These are phyloP conservation scores for Fusarium nygamai DNA, from an alignment of 2,329 filamentous ascomycete species.

Conservation along the genomic window DNA sequence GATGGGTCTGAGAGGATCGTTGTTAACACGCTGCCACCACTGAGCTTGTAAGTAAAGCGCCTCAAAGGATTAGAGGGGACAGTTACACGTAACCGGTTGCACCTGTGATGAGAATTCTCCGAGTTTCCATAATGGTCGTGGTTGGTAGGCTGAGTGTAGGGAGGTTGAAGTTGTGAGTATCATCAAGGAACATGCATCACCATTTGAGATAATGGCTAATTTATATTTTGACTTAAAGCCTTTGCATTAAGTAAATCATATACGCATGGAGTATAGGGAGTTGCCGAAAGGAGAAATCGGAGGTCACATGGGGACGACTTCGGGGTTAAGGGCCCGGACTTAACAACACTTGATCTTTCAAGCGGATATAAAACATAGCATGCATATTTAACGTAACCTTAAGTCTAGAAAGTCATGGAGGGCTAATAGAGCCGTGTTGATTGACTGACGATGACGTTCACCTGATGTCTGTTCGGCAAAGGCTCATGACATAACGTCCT, in stretches of 20 bases:
- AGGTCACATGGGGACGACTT: background rate
- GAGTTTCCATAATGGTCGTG: background rate
- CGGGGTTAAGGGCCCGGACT: conserved; percentile 7
- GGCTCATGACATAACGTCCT: background rate
- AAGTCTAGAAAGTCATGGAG: background rate
- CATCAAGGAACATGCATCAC: fast-evolving
- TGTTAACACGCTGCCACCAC: conserved; percentile 2
- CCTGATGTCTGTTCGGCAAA: background rate
- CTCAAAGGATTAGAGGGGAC: fast-evolving
- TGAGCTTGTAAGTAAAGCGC: background rate
- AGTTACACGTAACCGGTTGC: conserved; percentile 10
- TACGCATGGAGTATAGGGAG: background rate
- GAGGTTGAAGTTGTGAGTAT: background rate
- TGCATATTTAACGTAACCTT: background rate
- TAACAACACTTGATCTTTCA: background rate
- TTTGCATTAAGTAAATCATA: too few relatives aligned
- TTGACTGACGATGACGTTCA: background rate
- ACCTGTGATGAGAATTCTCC: conserved; percentile 6
- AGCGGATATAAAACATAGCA: background rate
- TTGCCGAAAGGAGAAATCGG: background rate
- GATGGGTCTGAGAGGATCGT: background rate
- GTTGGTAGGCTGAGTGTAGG: background rate
- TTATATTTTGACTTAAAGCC: background rate
- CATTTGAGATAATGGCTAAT: background rate
- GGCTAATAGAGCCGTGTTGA: fast-evolving